These are phyloP conservation scores for Syzygium oleosum DNA, from an alignment of 345 rosid genomes.

Conservation along the genomic window DNA sequence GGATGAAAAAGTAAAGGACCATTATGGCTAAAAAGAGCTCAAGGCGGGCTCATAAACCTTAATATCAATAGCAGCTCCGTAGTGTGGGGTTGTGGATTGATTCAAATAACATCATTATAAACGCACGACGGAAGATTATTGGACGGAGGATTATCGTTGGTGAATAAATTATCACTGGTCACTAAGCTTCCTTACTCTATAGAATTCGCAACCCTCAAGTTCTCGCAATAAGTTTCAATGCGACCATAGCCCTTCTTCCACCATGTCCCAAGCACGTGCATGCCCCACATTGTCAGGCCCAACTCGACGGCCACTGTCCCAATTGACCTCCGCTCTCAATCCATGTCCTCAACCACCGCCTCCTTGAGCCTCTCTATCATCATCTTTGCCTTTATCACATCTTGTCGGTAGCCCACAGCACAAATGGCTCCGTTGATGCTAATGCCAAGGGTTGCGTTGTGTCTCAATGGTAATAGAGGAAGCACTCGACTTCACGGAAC, in stretches of 20 bases:
- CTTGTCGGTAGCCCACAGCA: background rate
- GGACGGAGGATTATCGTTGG: background rate
- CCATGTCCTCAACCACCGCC: background rate
- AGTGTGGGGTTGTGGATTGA: background rate
- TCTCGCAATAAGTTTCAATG: background rate
- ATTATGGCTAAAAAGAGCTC: background rate
- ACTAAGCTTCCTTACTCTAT: background rate
- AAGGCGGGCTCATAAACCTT: background rate
- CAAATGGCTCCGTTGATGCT: background rate
- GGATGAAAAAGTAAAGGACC: background rate
- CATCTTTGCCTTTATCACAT: background rate
- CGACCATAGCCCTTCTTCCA: background rate
- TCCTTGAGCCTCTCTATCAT: background rate
- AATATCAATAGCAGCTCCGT: background rate
- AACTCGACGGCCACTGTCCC: background rate
- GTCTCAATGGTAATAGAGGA: background rate
- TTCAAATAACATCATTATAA: background rate
- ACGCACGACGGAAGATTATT: background rate
- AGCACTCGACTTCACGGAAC: background rate
- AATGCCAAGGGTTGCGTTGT: background rate
- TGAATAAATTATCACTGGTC: background rate
- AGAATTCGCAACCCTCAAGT: background rate
- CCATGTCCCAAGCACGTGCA: background rate
- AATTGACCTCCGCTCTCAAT: background rate
- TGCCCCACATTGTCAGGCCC: background rate